Conservation (phyloP, 768 basidiomycete genomes). For the Auricularia sp. region DNA sequence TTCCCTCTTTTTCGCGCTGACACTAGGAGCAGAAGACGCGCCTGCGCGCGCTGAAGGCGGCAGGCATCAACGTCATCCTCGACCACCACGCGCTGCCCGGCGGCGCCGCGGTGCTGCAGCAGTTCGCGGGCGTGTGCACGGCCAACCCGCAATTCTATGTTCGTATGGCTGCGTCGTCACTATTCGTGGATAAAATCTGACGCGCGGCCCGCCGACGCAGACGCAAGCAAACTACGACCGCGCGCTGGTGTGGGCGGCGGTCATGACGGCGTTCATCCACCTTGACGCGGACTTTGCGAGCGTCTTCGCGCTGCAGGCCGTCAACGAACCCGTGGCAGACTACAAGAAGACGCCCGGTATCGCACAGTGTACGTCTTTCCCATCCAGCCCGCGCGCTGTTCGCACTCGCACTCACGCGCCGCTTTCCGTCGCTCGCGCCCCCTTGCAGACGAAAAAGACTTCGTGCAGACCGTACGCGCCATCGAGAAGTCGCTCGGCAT, state of each 20-base stretch:
- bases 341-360: slow-evolving; percentile 56
- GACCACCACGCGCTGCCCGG: slow-evolving; percentile 67
- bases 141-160: slow-evolving; percentile 65
- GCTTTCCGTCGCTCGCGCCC: neutral
- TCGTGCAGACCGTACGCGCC: slow-evolving; percentile 56
- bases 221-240: slow-evolving; percentile 65
- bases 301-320: slow-evolving; percentile 63
- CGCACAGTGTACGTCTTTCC: slow-evolving; percentile 46
- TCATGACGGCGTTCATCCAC: slow-evolving; percentile 67
- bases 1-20: neutral
- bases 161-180: slow-evolving; percentile 11
- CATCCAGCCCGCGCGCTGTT: neutral
- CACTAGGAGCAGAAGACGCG: slow-evolving; percentile 43
- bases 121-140: slow-evolving; percentile 60
- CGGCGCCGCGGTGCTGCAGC: slow-evolving; percentile 48
- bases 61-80: slow-evolving; percentile 58
- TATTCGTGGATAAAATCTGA: too few relatives aligned
- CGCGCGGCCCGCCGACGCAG: slow-evolving; percentile 22
- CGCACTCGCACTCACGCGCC: neutral
- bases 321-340: slow-evolving; percentile 73
- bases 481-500: slow-evolving; percentile 57
- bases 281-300: slow-evolving; percentile 54
- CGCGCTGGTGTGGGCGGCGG: slow-evolving; percentile 71
- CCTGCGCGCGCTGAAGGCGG: slow-evolving; percentile 44
- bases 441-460: slow-evolving; percentile 54